Evolutionary conservation across 495 filamentous ascomycete genomes (phyloP).

Genomic region (Neurospora sublineolata): DNA sequence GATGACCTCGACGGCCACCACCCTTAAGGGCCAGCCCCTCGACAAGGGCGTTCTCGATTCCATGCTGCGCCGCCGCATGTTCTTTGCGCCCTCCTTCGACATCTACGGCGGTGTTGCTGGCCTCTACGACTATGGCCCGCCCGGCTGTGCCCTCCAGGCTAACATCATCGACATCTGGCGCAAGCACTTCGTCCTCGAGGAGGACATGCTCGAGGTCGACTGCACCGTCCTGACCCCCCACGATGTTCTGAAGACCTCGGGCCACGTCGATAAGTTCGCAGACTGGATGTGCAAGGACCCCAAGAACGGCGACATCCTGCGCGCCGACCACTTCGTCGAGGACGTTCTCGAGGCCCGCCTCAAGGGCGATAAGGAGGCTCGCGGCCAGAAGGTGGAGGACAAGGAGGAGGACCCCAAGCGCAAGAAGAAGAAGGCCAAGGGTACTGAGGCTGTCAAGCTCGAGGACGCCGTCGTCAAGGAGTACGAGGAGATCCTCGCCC

Average conservation of each 20-base stretch:
- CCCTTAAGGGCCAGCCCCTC: conserved; percentile 78
- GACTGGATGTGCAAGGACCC: conserved; percentile 99
- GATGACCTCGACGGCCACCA: conserved; percentile 47
- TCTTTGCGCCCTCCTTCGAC: conserved; percentile 93
- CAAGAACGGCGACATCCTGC: conserved; percentile 90
- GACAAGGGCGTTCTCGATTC: conserved; percentile 71
- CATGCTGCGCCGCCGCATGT: conserved; percentile 74
- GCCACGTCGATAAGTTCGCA: conserved; percentile 95
- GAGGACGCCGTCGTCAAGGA: conserved; percentile 57
- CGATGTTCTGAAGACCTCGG: conserved; percentile 87
- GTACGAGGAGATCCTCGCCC: conserved; percentile 60
- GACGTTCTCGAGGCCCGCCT: conserved; percentile 77
- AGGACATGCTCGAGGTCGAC: conserved; percentile 86
- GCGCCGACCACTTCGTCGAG: conserved; percentile 92
- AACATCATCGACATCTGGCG: conserved; percentile 88
- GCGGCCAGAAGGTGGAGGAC: conserved; percentile 56
- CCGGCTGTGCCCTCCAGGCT: conserved; percentile 65
- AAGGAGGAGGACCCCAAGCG: conserved; percentile 44
- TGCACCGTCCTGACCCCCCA: conserved; percentile 77
- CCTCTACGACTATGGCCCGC: conserved; percentile 78
- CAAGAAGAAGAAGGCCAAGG: conserved; percentile 48
- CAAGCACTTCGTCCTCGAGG: conserved; percentile 79
- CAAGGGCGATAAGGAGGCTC: conserved; percentile 69
- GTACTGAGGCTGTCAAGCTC: conserved; percentile 46
- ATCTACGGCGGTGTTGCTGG: conserved; percentile 82